Evolutionary conservation across 2,329 filamentous ascomycete species (phyloP).

Genomic region (Phaeosphaeria sp.): DNA sequence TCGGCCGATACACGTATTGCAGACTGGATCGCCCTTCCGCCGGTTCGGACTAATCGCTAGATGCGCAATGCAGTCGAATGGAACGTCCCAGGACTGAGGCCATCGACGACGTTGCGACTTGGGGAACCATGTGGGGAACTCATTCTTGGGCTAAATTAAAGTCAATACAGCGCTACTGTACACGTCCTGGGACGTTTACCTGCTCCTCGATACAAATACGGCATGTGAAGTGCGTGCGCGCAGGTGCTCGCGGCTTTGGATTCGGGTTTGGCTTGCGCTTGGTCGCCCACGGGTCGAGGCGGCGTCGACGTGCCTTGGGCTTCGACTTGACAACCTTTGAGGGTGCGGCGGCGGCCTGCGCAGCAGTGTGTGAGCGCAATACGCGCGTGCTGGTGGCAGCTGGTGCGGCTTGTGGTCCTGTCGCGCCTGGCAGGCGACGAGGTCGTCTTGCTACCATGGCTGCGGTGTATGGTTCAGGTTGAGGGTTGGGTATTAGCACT

Average conservation of each 20-base stretch:
- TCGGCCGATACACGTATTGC: conserved; percentile 32
- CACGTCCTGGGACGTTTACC: background rate
- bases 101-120: conserved; percentile 3
- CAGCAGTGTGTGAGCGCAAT: conserved; percentile 22
- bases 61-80: conserved; percentile 28
- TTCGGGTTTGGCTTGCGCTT: conserved; percentile 25
- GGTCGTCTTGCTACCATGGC: background rate
- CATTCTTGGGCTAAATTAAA: background rate
- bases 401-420: background rate
- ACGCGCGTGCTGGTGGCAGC: conserved; percentile 8
- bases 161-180: background rate
- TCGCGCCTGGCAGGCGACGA: background rate
- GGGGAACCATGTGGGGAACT: conserved; percentile 29
- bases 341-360: background rate
- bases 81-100: conserved; percentile 11
- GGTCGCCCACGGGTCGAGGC: conserved; percentile 29
- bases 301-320: conserved; percentile 11
- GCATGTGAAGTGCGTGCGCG: conserved; percentile 30
- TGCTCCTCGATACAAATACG: conserved; percentile 31
- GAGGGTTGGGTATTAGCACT: background rate
- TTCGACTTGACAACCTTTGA: conserved; percentile 6
- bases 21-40: conserved; percentile 33
- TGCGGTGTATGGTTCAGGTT: background rate
- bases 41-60: conserved; percentile 25
- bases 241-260: conserved; percentile 12